A percentile compares a stretch with the other conserved stretches of the same genome.
Evolutionary conservation across 2,329 filamentous ascomycete genomes (phyloP).

Genomic region (Ceratocystiopsis minuta): DNA sequence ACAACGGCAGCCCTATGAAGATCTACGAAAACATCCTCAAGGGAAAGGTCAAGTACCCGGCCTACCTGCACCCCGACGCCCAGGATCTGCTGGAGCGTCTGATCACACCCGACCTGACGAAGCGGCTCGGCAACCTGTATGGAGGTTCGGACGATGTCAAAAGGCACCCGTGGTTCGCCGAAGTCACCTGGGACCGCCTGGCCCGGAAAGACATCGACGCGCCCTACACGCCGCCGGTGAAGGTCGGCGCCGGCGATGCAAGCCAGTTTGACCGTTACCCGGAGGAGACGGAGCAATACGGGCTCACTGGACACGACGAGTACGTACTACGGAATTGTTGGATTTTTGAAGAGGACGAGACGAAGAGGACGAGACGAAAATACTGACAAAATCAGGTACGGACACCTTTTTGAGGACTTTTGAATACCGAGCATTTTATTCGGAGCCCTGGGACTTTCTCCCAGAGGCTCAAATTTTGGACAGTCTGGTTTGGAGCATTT

Average conservation of each 20-base stretch:
- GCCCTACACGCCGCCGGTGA: slow-evolving; percentile 89
- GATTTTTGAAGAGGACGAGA: too few species aligned
- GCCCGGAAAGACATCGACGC: slow-evolving; percentile 95
- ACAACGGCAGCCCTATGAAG: slow-evolving; percentile 92
- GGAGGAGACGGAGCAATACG: slow-evolving; percentile 89
- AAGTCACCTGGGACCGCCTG: slow-evolving; percentile 93
- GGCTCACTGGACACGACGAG: slow-evolving; percentile 62
- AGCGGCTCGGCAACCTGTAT: slow-evolving; percentile 84
- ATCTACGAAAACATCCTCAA: slow-evolving; percentile 99
- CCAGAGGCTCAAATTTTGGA: too few species aligned
- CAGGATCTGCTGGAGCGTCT: slow-evolving; percentile 82
- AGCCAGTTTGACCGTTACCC: slow-evolving; percentile 98
- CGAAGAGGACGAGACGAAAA: background rate
- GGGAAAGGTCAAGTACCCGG: slow-evolving; percentile 88
- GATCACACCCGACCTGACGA: slow-evolving; percentile 88
- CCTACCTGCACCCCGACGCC: slow-evolving; percentile 86
- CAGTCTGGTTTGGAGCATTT: background rate
- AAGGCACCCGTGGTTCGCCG: slow-evolving; percentile 87
- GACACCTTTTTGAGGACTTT: slow-evolving; percentile 60
- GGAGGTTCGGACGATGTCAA: slow-evolving; percentile 85
- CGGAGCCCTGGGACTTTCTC: too few species aligned
- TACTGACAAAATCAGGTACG: slow-evolving; percentile 32
- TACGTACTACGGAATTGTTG: slow-evolving; percentile 32
- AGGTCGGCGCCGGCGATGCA: slow-evolving; percentile 82
- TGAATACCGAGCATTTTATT: slow-evolving; percentile 16